phyloP scores from a whole-genome alignment of 768 basidiomycete genomes.

The Trametes coccinea region DNA sequence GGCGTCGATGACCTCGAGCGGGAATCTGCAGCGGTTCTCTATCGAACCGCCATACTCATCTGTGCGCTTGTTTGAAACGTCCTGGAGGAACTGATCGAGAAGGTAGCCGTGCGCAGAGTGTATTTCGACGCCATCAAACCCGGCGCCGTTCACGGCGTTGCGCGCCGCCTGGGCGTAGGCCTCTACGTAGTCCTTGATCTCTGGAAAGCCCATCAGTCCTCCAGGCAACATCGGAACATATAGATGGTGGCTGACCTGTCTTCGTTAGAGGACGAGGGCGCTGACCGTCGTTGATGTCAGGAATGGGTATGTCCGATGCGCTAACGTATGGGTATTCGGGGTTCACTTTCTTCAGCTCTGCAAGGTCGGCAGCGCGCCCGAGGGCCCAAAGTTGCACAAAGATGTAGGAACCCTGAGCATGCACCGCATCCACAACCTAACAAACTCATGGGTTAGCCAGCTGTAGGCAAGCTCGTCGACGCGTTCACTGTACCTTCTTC shows the following conservation, averaged over 20 bases:
- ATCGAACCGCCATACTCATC: constrained; percentile 52
- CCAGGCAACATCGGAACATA: neutral
- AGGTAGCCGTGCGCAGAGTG: constrained; percentile 36
- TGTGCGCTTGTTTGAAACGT: constrained; percentile 41
- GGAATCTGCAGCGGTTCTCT: constrained; percentile 49
- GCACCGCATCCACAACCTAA: constrained; percentile 56
- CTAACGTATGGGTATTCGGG: constrained; percentile 18
- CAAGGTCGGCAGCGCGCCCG: constrained; percentile 42
- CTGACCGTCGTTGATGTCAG: neutral
- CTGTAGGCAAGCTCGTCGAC: no score
- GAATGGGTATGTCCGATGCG: constrained; percentile 29
- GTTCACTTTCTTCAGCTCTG: constrained; percentile 39
- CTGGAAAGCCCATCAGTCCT: neutral
- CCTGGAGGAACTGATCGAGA: constrained; percentile 45
- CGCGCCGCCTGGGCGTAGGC: constrained; percentile 26
- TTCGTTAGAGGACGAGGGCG: constrained; percentile 29
- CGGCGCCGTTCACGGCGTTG: constrained; percentile 32
- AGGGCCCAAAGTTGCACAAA: constrained; percentile 60
- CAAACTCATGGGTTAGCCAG: neutral
- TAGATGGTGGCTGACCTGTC: constrained; percentile 9
- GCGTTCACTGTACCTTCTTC: constrained; percentile 37
- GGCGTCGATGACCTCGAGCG: constrained; percentile 43
- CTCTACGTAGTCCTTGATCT: constrained; percentile 40
- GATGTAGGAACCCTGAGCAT: constrained; percentile 51
- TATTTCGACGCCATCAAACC: constrained; percentile 33